These are phyloP conservation scores for Hermanozyma aechmeae DNA, from an alignment of 805 yeast genomes.

Conservation along the genomic window DNA sequence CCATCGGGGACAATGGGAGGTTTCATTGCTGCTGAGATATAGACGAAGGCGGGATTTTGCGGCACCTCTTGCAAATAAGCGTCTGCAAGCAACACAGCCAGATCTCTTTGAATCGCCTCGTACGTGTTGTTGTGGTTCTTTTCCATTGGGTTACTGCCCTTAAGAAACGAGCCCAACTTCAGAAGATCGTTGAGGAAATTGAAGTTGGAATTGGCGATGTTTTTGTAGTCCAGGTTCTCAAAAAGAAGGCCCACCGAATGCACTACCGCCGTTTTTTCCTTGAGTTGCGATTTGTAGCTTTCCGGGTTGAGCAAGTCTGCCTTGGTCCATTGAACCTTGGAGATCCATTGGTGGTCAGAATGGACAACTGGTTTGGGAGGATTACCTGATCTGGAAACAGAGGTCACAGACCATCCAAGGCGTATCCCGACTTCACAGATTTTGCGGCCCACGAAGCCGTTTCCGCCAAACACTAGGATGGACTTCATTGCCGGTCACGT, in stretches of 20 bases:
- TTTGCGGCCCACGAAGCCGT: constrained; percentile 65
- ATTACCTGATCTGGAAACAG: constrained; percentile 59
- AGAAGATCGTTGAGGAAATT: constrained; percentile 23
- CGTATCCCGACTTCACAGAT: constrained; percentile 62
- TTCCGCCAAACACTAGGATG: constrained; percentile 75
- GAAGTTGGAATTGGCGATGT: constrained; percentile 33
- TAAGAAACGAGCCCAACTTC: constrained; percentile 20
- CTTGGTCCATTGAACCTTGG: constrained; percentile 52
- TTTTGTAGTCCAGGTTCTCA: constrained; percentile 63
- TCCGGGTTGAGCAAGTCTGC: constrained; percentile 64
- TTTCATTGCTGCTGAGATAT: constrained; percentile 72
- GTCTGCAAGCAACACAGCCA: constrained; percentile 58
- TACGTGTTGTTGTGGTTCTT: constrained; percentile 39
- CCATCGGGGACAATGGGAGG: constrained; percentile 57
- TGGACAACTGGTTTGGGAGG: constrained; percentile 26
- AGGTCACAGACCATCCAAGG: constrained; percentile 56
- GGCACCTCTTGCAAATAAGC: constrained; percentile 27
- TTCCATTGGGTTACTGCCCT: constrained; percentile 57
- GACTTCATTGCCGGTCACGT: constrained; percentile 13
- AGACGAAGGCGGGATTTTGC: constrained; percentile 42
- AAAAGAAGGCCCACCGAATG: constrained; percentile 75
- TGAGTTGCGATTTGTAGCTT: constrained; percentile 40
- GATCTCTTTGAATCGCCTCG: constrained; percentile 57
- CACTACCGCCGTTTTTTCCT: constrained; percentile 56
- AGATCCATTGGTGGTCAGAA: constrained; percentile 34